phyloP scores from a whole-genome alignment of 108 stramenopile genomes.

The Cylindrotheca fusiformis region DNA sequence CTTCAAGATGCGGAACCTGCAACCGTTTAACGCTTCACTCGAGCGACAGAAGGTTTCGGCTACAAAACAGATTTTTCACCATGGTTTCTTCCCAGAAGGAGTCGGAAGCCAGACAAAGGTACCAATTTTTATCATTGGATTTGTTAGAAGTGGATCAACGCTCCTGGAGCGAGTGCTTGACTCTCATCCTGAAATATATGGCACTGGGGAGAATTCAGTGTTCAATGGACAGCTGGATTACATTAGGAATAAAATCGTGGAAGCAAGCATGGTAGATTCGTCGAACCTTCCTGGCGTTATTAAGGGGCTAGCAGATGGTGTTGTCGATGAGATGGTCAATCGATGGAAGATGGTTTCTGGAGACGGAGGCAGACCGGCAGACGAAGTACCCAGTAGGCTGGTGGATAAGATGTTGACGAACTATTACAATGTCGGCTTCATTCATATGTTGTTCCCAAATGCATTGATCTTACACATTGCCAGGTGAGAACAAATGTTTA shows the following conservation, averaged over 20 bases:
- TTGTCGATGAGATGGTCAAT: conserved; percentile 57
- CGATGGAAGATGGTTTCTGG: conserved; percentile 60
- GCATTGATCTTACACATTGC: conserved; percentile 82
- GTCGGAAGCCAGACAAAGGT: conserved; percentile 54
- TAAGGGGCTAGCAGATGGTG: conserved; percentile 53
- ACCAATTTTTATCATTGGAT: conserved; percentile 89
- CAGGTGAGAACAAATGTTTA: too few relatives aligned
- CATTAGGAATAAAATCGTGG: conserved; percentile 71
- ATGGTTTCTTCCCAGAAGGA: conserved; percentile 66
- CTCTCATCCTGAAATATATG: conserved; percentile 80
- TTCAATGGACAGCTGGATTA: conserved; percentile 75
- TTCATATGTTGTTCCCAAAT: conserved; percentile 86
- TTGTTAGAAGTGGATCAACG: conserved; percentile 84
- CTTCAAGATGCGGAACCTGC: conserved; percentile 64
- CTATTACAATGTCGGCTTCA: conserved; percentile 79
- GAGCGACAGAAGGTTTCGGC: conserved; percentile 52
- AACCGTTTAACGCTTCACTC: conserved; percentile 45
- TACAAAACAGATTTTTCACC: conserved; percentile 62
- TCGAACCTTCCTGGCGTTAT: conserved; percentile 39
- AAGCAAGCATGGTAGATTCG: conserved; percentile 47
- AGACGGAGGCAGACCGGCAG: conserved; percentile 16
- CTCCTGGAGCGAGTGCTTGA: conserved; percentile 83
- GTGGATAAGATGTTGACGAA: conserved; percentile 92
- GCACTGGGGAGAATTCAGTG: conserved; percentile 87
- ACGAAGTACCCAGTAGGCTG: conserved; percentile 44